Conservation (phyloP, 139 green algal genomes). For the Coelastrella sp. region DNA sequence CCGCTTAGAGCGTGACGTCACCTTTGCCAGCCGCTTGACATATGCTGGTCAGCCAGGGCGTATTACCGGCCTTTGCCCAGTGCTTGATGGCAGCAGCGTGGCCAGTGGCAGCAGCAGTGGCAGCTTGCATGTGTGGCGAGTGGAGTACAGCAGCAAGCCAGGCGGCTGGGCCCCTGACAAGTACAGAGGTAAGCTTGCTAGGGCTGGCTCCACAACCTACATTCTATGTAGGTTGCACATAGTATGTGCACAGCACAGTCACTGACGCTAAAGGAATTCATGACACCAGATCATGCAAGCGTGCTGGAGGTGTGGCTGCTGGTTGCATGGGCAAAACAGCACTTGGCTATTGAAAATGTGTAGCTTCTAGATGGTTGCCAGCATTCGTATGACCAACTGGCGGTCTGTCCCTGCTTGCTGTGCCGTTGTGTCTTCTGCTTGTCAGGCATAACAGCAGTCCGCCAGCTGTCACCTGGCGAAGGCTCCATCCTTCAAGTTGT, state of each 20-base stretch:
- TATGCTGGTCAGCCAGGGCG: constrained; percentile 79
- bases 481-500: constrained; percentile 75
- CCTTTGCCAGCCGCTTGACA: constrained; percentile 86
- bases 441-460: constrained; percentile 56
- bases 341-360: no score
- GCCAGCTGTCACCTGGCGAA: constrained; percentile 57
- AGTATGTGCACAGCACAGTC: no score
- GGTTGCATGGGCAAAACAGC: no score
- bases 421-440: no score
- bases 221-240: no score
- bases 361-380: no score
- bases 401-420: background rate
- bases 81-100: constrained; percentile 73
- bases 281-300: no score
- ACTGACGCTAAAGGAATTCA: no score
- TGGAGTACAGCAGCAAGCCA: constrained; percentile 77
- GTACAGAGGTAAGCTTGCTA: constrained; percentile 61
- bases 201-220: background rate
- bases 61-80: constrained; percentile 64
- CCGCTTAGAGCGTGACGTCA: constrained; percentile 89
- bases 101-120: constrained; percentile 74
- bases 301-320: background rate
- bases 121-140: constrained; percentile 88
- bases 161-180: constrained; percentile 64
- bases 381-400: no score